Evolutionary conservation across 1,284 basidiomycete species (phyloP), one percentile per base, ranked within the genome.

Genomic region (Phellopilus nigrolimitatus): DNA sequence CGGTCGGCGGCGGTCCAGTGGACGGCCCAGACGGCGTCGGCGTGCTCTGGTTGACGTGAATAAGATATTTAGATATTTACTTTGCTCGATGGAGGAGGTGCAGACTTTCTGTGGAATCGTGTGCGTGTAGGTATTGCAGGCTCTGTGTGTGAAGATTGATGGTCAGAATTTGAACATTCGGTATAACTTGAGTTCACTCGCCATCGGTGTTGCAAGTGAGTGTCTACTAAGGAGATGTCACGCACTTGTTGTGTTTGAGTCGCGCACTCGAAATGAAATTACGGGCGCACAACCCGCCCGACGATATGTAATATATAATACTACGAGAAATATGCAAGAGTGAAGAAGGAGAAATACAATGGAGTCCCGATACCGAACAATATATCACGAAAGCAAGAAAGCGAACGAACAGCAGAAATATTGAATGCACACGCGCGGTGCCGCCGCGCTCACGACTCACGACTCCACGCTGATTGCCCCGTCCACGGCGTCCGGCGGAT

Each of bases 21-120:
- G 10, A 88, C 70, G 54, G 82, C 88, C 81, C 91, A 93, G 46
- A 93, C 74, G 40, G 89, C 82, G 66, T 92, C 91, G 47, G 72
- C 70, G 66, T 92, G 90, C n/a, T 84, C 88, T 90, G 69, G 37
- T 58, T 58, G 59, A 50, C 17, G 2, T 47, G 45, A 10, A 13
- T 21, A 25, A n/a, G 33, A 40, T 21, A 28, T 12, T 12, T 19
- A 19, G 53, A 48, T 54, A 44, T 41, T 34, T n/a, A 25, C 22
- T 31, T 15, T 39, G 38, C 49, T 22, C 12, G 54, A 44, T 44
- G 55, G 48, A 51, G 53, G 56, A 51, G 42, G 37, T 38, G 63
- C 75, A 63, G 78, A 87, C 84, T 78, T 80, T 88, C 84, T 71
- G 76, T 72, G 65, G 78, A 81, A 62, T 86, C 82, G 58, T 82